Evolutionary conservation across 2,329 filamentous ascomycete genomes (phyloP).

Genomic region (Oidium heveae): DNA sequence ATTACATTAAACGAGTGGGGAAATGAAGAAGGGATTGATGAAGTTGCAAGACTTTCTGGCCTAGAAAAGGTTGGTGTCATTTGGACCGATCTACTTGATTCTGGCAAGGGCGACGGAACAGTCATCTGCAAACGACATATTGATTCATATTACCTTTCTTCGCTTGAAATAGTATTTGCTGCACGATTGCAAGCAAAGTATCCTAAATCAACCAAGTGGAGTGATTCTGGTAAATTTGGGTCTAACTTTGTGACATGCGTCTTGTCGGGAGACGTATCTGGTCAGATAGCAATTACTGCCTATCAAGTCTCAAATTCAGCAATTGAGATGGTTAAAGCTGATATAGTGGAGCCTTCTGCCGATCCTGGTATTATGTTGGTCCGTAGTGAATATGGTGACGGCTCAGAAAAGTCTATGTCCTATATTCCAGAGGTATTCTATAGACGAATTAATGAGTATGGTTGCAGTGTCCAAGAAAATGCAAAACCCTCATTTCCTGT

Average conservation of each 20-base stretch:
- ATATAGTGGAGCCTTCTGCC: conserved; percentile 84
- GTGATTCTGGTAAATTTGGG: conserved; percentile 76
- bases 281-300: conserved; percentile 66
- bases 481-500: conserved; percentile 91
- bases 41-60: conserved; percentile 59
- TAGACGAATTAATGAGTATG: conserved; percentile 84
- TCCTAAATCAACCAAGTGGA: conserved; percentile 87
- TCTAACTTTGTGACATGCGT: conserved; percentile 96
- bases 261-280: conserved; percentile 73
- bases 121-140: conserved; percentile 90
- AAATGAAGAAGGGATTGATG: conserved; percentile 58
- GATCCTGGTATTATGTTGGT: conserved; percentile 89
- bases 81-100: conserved; percentile 75
- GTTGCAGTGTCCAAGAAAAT: conserved; percentile 86
- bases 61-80: conserved; percentile 78
- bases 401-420: conserved; percentile 38
- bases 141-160: conserved; percentile 77
- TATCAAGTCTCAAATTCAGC: conserved; percentile 92
- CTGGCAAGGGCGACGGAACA: conserved; percentile 55
- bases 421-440: conserved; percentile 98
- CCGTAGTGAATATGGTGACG: conserved; percentile 64
- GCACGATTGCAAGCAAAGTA: conserved; percentile 69
- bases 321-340: conserved; percentile 87
- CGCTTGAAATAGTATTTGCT: conserved; percentile 74
- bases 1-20: conserved; percentile 67